A percentile compares a stretch with the other conserved stretches of the same genome.
Evolutionary conservation across 1,284 basidiomycete species (phyloP).

Genomic region (Rhizoctonia solani): DNA sequence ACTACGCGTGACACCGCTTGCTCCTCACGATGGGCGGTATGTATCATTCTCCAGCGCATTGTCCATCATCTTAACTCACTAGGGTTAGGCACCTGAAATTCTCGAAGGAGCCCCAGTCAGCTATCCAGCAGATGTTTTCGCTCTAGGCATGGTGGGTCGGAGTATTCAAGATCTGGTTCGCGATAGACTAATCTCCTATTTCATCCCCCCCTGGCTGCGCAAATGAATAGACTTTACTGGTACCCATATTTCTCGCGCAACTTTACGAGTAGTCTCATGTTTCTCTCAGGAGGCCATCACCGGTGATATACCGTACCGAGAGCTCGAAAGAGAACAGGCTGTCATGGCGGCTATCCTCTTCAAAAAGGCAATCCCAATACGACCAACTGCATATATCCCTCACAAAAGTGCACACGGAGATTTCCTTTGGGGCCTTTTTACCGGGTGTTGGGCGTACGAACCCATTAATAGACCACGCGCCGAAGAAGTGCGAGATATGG

Average conservation of each 20-base stretch:
- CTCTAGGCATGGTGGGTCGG: slow-evolving; percentile 18
- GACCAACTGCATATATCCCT: not conserved
- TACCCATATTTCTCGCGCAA: too few species aligned
- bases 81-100: not conserved
- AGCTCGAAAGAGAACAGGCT: not conserved
- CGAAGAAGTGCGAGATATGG: not conserved
- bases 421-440: not conserved
- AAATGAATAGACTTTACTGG: too few species aligned
- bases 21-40: slow-evolving; percentile 11
- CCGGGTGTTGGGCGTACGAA: not conserved
- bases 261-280: too few species aligned
- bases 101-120: not conserved
- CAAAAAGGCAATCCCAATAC: not conserved
- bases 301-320: not conserved
- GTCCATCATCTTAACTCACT: not conserved
- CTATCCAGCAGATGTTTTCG: not conserved
- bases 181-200: too few species aligned
- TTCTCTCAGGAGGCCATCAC: slow-evolving; percentile 3
- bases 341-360: not conserved
- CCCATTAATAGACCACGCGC: not conserved
- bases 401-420: not conserved
- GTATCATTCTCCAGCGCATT: not conserved
- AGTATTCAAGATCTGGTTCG: too few species aligned
- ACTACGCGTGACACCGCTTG: not conserved
- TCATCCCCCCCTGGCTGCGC: too few species aligned